Evolutionary conservation across 73 alveolate species (phyloP), one percentile per base, ranked within the genome.

Genomic region (Paramecium bursaria): DNA sequence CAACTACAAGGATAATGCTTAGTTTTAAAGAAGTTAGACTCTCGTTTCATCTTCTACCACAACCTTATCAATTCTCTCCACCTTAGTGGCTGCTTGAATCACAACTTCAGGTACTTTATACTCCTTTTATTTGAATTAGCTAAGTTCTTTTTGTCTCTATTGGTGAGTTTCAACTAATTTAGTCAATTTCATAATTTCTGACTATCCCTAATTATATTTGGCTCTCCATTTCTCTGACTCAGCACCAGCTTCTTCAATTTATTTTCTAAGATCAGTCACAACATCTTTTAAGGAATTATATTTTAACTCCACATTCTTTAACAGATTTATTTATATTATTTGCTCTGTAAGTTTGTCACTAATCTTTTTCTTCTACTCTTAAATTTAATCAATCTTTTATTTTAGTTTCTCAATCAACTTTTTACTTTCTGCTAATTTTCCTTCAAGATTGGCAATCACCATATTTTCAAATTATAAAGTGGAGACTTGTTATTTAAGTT

Each of bases 141-240:
- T 67, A 4, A 67, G 44, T 3, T 7, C n/a, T 42, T 33, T 21
- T 42, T 67, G 13, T 67, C 82, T 67, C 35, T 67, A 14, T 35
- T 67, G 11, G 44, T 67, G 33, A 1, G 44, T 57, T 15, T 67
- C 82, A 17, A 67, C 33, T 42, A 67, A 67, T 39, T 57, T 67
- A n/a, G 26, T 25, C 9, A 67, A 19, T 67, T 47, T 67, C 4
- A 47, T 67, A 13, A 39, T 67, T 67, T 67, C 82, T 21, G 60
- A 33, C 22, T 44, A 15, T 21, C 55, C 30, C 44, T 31, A 6
- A 39, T 67, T 67, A 21, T 67, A 67, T 42, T 67, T 67, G 23
- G 26, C 13, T 67, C 82, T 67, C 82, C 82, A 67, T 14, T 67
- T 19, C 44, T 67, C 82, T 4, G 82, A 39, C 44, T 67, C 82